Evolutionary conservation across 1,139 yeast genomes (phyloP).

Genomic region (Lipomyces yarrowii): DNA sequence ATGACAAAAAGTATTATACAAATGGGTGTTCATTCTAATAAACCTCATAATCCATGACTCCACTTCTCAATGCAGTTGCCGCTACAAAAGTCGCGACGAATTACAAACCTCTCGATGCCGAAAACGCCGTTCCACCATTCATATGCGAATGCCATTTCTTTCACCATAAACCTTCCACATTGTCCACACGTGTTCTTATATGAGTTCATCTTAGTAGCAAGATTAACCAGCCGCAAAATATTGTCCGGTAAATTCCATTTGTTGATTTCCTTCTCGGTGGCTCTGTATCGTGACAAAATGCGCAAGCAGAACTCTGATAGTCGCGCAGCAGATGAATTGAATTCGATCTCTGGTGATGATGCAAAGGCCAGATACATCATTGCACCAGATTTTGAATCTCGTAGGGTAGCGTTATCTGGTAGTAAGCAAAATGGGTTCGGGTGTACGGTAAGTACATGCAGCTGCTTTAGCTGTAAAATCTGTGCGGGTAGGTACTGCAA

Average conservation of each 20-base stretch:
- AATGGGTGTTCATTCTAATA: background rate
- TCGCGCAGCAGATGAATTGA: conserved; percentile 42
- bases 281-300: conserved; percentile 50
- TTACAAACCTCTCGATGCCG: conserved; percentile 25
- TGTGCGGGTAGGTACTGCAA: conserved; percentile 59
- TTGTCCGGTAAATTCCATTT: conserved; percentile 45
- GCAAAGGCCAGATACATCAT: background rate
- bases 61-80: conserved; percentile 24
- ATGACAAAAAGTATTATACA: background rate
- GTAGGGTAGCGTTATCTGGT: conserved; percentile 9
- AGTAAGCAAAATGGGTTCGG: conserved; percentile 49
- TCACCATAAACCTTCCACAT: conserved; percentile 50
- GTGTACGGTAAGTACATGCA: conserved; percentile 52
- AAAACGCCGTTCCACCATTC: conserved; percentile 61
- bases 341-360: conserved; percentile 7
- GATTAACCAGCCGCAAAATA: conserved; percentile 48
- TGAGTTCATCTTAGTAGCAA: conserved; percentile 51
- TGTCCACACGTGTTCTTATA: conserved; percentile 55
- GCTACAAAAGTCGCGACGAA: conserved; percentile 31
- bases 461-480: conserved; percentile 49
- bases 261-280: conserved; percentile 50
- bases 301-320: conserved; percentile 51
- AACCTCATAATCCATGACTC: conserved; percentile 1
- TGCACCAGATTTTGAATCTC: background rate
- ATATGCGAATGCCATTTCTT: conserved; percentile 56